A percentile compares a stretch with the other conserved stretches of the same genome.
Conservation (phyloP, 176 grass and related monocot species). For the Metroxylon sagu region DNA sequence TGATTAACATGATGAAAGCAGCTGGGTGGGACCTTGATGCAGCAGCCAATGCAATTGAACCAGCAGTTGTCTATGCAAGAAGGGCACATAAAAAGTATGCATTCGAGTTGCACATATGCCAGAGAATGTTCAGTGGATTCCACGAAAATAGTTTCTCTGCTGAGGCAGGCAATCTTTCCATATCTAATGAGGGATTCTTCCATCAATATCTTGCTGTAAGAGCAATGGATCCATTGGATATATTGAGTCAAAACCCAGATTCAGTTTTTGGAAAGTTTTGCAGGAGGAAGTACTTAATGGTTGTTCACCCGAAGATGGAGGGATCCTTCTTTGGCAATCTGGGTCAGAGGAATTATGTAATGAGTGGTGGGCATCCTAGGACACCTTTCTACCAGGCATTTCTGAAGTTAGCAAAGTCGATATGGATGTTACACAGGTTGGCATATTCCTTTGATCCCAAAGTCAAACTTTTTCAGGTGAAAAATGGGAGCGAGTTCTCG, state of each 20-base stretch:
- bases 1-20: conserved; percentile 99
- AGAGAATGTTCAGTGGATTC: conserved; percentile 84
- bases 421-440: conserved; percentile 80
- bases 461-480: conserved; percentile 65
- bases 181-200: conserved; percentile 66
- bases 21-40: conserved; percentile 94
- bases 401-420: conserved; percentile 74
- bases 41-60: conserved; percentile 65
- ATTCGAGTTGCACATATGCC: conserved; percentile 83
- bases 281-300: conserved; percentile 59
- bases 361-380: conserved; percentile 82
- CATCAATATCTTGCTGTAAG: conserved; percentile 78
- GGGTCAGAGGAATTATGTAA: conserved; percentile 87
- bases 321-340: conserved; percentile 76
- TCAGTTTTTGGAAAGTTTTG: conserved; percentile 89
- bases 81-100: conserved; percentile 91
- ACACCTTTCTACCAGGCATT: conserved; percentile 93
- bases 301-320: conserved; percentile 93
- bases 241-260: conserved; percentile 80
- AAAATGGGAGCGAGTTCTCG: conserved; percentile 52
- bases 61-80: conserved; percentile 53
- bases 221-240: conserved; percentile 91
- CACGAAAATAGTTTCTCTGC: conserved; percentile 82
- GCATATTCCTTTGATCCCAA: conserved; percentile 67
- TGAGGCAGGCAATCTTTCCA: conserved; percentile 31